Conservation (phyloP, 2,329 filamentous ascomycete species). For the Gnomoniopsis smithogilvyi region DNA sequence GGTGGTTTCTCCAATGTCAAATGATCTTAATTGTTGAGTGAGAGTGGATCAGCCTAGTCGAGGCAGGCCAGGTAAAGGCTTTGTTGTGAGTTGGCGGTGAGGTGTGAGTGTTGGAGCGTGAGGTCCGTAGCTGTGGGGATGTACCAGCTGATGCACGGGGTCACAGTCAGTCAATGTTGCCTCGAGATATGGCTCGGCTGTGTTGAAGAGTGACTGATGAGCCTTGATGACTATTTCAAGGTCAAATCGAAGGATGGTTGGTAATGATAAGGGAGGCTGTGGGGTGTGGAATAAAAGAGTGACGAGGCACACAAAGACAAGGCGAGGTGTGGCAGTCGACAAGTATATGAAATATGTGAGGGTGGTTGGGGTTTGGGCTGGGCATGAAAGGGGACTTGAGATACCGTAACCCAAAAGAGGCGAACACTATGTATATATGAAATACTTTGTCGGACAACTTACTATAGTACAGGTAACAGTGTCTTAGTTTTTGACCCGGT, state of each 20-base stretch:
- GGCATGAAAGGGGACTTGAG: neutral
- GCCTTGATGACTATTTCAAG: neutral
- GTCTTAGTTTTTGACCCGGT: slow-evolving; percentile 9
- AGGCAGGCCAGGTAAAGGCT: neutral
- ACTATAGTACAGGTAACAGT: slow-evolving; percentile 15
- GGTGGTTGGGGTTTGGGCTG: neutral
- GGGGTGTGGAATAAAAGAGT: slow-evolving; percentile 6
- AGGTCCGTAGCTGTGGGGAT: neutral
- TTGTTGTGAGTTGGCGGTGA: slow-evolving; percentile 4
- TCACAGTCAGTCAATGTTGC: slow-evolving; percentile 11
- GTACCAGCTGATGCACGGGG: slow-evolving; percentile 11
- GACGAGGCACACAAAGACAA: slow-evolving; percentile 2
- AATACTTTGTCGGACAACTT: neutral
- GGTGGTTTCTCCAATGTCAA: neutral
- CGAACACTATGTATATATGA: neutral
- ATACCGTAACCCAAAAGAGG: neutral
- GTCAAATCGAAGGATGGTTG: neutral
- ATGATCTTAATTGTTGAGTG: neutral
- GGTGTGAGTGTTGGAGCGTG: slow-evolving; percentile 2
- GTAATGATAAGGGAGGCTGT: slow-evolving; percentile 7
- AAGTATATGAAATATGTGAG: slow-evolving; percentile 14
- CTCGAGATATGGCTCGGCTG: slow-evolving; percentile 17
- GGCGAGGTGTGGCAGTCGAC: slow-evolving; percentile 8
- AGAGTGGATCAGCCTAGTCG: neutral
- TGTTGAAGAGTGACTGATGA: neutral